Evolutionary conservation across 768 basidiomycete species (phyloP), one percentile per base, ranked within the genome.

Genomic region (Chalciporus pseudorubinellus): DNA sequence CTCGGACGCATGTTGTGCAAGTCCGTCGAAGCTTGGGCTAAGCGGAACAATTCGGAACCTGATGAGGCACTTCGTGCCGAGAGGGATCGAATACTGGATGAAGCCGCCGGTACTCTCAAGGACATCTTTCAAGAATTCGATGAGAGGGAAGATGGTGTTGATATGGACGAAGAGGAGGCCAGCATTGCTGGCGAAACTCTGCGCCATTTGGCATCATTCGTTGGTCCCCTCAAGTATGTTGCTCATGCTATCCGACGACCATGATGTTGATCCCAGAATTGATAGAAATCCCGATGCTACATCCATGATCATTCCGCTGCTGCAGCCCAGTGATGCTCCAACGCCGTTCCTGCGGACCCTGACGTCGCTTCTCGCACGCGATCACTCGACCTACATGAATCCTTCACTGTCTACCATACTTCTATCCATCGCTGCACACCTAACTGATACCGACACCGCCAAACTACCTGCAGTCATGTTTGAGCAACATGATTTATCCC

Each of bases 111-210:
- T 0, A 77, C 86, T 6, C 59, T 87, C 53, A 85, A 82, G 62
- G 89, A 91, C 55, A 76, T 89, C 5, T 76, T 89, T 13, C 84
- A 87, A 58, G 87, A 89, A 56, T 74, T 85, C 43, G 87, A 89
- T 54, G 77, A 80, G 19, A 73, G 80, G 49, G 84, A 83, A 11
- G 86, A 89, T 33, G 77, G 65, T 3, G 59, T 65, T 11, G 63
- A 65, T 46, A 64, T 87, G 59, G 85, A 87, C 46, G 83, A 86
- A 51, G 85, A 88, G 57, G 89, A 89, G 60, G 81, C 84, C 12
- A 71, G 64, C 38, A 79, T 84, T 24, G 74, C 89, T 9, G 87
- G 86, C 0, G 76, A 81, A 58, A 82, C 81, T 2, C 63, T 91
- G 41, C 74, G 71, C 39, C 76, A 82, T 50, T 73, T 90, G 11